Percentiles rank a stretch among this genome's conserved stretches.
Conservation (phyloP, 495 filamentous ascomycete species). For the Hyaloscypha bicolor region DNA sequence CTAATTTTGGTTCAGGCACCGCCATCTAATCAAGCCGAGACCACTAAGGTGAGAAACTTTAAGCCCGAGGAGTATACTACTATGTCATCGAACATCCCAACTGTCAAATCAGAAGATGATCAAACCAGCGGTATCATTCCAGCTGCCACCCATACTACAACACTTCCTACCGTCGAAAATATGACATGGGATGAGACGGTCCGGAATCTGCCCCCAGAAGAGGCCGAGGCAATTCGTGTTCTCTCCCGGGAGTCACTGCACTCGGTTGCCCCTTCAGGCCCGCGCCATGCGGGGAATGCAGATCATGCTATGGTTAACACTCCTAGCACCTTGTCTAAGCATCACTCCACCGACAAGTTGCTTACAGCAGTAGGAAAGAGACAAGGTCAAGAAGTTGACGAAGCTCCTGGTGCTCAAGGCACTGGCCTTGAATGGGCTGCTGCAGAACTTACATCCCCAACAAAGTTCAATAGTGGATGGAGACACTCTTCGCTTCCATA, state of each 20-base stretch:
- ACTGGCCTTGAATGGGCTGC: conserved; percentile 3
- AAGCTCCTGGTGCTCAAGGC: not conserved
- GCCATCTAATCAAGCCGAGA: not conserved
- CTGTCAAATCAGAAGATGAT: not conserved
- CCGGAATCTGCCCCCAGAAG: not conserved
- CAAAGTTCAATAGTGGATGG: not conserved
- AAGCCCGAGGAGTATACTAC: not conserved
- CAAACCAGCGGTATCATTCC: not conserved
- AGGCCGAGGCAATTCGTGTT: not conserved
- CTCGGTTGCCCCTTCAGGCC: not conserved
- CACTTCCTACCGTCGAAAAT: not conserved
- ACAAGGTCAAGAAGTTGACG: not conserved
- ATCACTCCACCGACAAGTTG: not conserved
- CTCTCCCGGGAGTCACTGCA: not conserved
- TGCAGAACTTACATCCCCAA: not conserved
- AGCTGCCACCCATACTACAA: not conserved
- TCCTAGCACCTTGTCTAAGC: not conserved
- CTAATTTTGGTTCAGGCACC: not conserved
- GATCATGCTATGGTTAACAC: not conserved
- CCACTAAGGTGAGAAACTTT: not conserved
- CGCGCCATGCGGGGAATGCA: not conserved
- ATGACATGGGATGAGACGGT: not conserved
- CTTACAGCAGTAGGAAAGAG: not conserved
- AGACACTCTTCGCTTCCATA: not conserved
- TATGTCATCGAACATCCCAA: not conserved